phyloP scores from a whole-genome alignment of 176 grass and related monocot genomes.

The Alopecurus myosuroides region DNA sequence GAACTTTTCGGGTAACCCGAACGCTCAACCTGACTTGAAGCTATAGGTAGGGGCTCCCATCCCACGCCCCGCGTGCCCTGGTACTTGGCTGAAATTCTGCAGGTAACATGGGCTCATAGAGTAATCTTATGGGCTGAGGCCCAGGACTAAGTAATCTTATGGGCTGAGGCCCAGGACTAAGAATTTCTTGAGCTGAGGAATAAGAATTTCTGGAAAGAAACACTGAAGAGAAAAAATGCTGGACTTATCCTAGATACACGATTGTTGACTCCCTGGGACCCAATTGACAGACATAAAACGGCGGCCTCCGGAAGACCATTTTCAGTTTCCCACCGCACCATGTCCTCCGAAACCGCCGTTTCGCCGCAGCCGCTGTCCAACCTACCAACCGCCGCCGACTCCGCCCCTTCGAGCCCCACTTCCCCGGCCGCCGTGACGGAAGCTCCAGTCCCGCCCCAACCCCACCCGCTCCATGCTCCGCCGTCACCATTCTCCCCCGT shows the following conservation, averaged over 20 bases:
- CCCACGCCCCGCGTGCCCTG: too few species aligned
- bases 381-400: slow-evolving; percentile 10
- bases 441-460: neutral
- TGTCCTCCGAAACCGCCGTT: slow-evolving; percentile 50
- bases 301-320: neutral
- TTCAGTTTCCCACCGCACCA: slow-evolving; percentile 2
- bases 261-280: neutral
- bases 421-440: neutral
- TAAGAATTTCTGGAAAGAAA: neutral
- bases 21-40: too few species aligned
- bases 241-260: neutral
- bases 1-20: too few species aligned
- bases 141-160: too few species aligned
- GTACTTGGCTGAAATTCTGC: too few species aligned
- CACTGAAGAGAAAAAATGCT: neutral
- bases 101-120: too few species aligned
- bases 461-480: neutral
- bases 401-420: neutral
- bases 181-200: too few species aligned
- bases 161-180: neutral
- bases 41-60: too few species aligned
- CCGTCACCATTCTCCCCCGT: neutral
- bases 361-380: slow-evolving; percentile 39
- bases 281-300: neutral
- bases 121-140: too few species aligned